Conservation (phyloP, 1,139 yeast genomes). For the Schizosaccharomyces versatilis region DNA sequence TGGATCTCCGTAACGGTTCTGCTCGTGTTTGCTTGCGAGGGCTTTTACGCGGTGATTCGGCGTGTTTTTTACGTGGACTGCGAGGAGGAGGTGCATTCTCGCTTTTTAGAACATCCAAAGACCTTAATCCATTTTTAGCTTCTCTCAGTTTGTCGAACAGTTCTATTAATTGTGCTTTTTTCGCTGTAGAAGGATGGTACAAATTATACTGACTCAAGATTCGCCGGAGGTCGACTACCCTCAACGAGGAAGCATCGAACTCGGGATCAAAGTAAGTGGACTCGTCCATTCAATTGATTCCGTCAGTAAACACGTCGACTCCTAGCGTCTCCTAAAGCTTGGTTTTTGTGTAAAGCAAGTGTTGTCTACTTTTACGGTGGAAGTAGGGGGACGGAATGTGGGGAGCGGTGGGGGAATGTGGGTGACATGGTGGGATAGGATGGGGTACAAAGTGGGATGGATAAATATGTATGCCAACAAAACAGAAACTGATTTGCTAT, state of each 20-base stretch:
- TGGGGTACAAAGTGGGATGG: too few species aligned
- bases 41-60: not conserved
- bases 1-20: too few species aligned
- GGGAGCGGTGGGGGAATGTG: too few species aligned
- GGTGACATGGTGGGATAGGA: too few species aligned
- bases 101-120: not conserved
- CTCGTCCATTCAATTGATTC: not conserved
- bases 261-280: slow-evolving; percentile 19
- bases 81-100: not conserved
- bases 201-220: slow-evolving; percentile 38
- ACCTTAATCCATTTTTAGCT: not conserved
- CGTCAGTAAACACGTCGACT: too few species aligned
- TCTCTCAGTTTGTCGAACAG: slow-evolving; percentile 21
- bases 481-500: too few species aligned
- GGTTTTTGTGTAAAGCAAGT: too few species aligned
- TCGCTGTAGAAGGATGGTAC: slow-evolving; percentile 35
- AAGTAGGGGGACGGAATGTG: too few species aligned
- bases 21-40: too few species aligned
- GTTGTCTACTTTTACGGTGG: too few species aligned
- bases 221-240: slow-evolving; percentile 41
- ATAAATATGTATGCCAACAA: too few species aligned
- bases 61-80: not conserved
- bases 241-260: slow-evolving; percentile 40
- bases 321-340: too few species aligned
- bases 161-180: slow-evolving; percentile 36